phyloP scores from a whole-genome alignment of 108 stramenopile genomes.

The Aurantiochytrium sp. region DNA sequence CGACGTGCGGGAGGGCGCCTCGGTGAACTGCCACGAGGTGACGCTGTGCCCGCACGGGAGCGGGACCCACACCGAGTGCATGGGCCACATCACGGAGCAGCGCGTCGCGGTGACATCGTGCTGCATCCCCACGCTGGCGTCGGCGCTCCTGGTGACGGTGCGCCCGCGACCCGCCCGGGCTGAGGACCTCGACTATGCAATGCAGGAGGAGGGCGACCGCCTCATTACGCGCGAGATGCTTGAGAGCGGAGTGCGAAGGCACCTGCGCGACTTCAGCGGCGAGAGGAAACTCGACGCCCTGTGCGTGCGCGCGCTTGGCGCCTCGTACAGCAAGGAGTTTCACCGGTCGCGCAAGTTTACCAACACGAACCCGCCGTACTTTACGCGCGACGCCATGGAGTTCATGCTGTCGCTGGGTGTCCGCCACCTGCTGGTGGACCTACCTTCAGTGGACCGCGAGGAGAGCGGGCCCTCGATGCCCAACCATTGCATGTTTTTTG shows the following conservation, averaged over 20 bases:
- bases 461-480: slow-evolving; percentile 22
- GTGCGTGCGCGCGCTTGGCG: neutral
- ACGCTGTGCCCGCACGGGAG: slow-evolving; percentile 16
- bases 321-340: neutral
- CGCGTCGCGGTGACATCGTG: neutral
- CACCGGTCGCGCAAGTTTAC: neutral
- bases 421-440: slow-evolving; percentile 30
- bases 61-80: slow-evolving; percentile 37
- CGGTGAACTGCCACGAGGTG: slow-evolving; percentile 27
- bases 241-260: neutral
- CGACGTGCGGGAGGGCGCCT: neutral
- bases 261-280: neutral
- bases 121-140: neutral
- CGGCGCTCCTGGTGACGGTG: neutral
- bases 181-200: neutral
- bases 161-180: neutral
- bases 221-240: neutral
- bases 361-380: slow-evolving; percentile 28
- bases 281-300: neutral
- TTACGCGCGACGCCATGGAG: neutral
- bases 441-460: slow-evolving; percentile 31
- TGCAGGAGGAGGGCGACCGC: neutral
- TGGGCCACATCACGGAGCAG: neutral
- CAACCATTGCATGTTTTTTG: slow-evolving; percentile 30
- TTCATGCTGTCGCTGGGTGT: neutral